These are phyloP conservation scores for Phytophthora cactorum DNA, from an alignment of 352 stramenopile species.

Conservation along the genomic window DNA sequence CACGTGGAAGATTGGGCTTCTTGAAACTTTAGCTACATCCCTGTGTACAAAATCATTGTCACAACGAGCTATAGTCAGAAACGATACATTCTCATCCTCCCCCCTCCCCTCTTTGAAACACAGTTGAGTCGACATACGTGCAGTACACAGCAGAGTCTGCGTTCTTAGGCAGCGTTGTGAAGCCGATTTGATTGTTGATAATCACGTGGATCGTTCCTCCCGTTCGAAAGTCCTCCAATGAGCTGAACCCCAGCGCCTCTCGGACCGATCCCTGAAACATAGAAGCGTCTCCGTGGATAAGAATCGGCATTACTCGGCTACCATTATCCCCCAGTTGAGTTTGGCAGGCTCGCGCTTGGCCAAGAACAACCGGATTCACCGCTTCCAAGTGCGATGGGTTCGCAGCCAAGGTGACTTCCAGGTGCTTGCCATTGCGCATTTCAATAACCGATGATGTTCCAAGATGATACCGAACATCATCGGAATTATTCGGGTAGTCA, in stretches of 20 bases:
- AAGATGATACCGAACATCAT: slow-evolving; percentile 90
- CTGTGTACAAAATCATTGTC: slow-evolving; percentile 31
- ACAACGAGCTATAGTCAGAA: slow-evolving; percentile 13
- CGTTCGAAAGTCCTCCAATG: slow-evolving; percentile 95
- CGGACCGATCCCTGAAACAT: slow-evolving; percentile 86
- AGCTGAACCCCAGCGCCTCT: slow-evolving; percentile 86
- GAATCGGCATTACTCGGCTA: slow-evolving; percentile 94
- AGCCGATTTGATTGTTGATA: slow-evolving; percentile 99
- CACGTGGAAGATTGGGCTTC: slow-evolving; percentile 93
- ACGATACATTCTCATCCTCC: neutral
- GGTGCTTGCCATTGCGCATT: slow-evolving; percentile 63
- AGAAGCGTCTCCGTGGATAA: slow-evolving; percentile 98
- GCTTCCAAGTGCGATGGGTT: slow-evolving; percentile 99
- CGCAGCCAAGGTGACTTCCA: slow-evolving; percentile 92
- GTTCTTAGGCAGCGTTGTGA: slow-evolving; percentile 99
- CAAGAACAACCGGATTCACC: slow-evolving; percentile 97
- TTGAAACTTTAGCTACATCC: slow-evolving; percentile 98
- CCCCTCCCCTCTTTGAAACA: neutral
- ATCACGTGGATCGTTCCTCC: slow-evolving; percentile 99
- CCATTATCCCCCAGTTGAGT: slow-evolving; percentile 76
- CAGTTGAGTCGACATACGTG: slow-evolving; percentile 51
- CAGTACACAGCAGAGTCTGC: slow-evolving; percentile 97
- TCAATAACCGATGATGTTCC: slow-evolving; percentile 78
- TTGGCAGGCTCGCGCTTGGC: slow-evolving; percentile 96
- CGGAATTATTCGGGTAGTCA: slow-evolving; percentile 88